Conservation (phyloP, 176 grass and related monocot genomes). For the Poa annua region DNA sequence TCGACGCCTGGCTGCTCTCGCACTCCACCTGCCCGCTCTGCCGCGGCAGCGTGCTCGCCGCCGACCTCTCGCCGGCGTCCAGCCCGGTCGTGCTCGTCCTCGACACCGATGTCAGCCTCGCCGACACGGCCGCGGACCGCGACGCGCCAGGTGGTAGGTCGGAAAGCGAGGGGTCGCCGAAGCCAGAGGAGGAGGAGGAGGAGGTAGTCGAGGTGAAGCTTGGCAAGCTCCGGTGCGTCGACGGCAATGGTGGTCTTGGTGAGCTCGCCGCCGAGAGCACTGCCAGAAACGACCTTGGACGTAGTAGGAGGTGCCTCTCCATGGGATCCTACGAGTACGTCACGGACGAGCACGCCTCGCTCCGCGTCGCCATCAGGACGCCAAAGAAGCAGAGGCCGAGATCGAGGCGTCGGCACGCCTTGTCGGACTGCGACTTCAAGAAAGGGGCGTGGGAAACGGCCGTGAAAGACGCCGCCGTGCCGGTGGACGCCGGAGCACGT, state of each 20-base stretch:
- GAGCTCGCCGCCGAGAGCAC: constrained; percentile 32
- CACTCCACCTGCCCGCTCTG: constrained; percentile 97
- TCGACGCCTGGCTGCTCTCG: constrained; percentile 87
- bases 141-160: neutral
- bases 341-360: constrained; percentile 62
- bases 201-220: constrained; percentile 78
- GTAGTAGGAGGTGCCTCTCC: constrained; percentile 75
- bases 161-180: neutral
- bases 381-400: constrained; percentile 56
- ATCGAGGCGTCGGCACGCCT: constrained; percentile 52
- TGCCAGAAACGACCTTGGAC: constrained; percentile 39
- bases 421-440: constrained; percentile 80
- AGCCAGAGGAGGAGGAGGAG: constrained; percentile 33
- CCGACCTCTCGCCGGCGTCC: constrained; percentile 47
- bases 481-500: neutral
- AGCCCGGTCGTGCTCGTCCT: constrained; percentile 57
- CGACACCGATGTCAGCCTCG: constrained; percentile 30
- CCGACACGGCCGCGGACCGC: constrained; percentile 1
- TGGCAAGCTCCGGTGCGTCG: constrained; percentile 70
- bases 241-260: constrained; percentile 41
- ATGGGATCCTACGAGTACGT: constrained; percentile 98
- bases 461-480: constrained; percentile 30
- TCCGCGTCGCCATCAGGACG: constrained; percentile 68
- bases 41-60: constrained; percentile 65
- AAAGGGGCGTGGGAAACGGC: constrained; percentile 61